These are phyloP conservation scores for Lentinus polychrous DNA, from an alignment of 1,284 basidiomycete genomes.

Conservation along the genomic window DNA sequence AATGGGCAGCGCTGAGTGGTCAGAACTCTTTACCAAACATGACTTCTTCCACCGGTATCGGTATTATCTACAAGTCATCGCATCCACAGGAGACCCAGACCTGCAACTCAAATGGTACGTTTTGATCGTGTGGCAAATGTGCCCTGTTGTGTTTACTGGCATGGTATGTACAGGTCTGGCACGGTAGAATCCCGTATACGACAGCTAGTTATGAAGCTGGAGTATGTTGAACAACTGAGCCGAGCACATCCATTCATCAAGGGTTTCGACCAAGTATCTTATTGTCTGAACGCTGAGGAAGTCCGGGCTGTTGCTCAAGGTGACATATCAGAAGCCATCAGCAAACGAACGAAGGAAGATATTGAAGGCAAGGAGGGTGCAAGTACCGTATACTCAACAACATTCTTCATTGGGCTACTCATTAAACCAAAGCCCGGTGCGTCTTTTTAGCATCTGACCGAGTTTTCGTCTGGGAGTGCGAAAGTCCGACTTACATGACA, in stretches of 20 bases:
- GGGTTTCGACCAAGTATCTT: conserved; percentile 84
- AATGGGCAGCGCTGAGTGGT: conserved; percentile 81
- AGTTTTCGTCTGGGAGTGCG: conserved; percentile 16
- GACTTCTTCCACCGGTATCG: conserved; percentile 98
- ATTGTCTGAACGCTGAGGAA: conserved; percentile 84
- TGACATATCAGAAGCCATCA: conserved; percentile 68
- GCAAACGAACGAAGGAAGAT: conserved; percentile 75
- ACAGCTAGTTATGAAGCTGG: conserved; percentile 95
- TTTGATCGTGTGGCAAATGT: conserved; percentile 5
- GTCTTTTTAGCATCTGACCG: conserved; percentile 22
- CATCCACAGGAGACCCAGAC: conserved; percentile 79
- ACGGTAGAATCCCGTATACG: conserved; percentile 95
- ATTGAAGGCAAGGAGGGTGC: conserved; percentile 72
- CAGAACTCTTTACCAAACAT: conserved; percentile 87
- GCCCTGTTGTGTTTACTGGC: neutral
- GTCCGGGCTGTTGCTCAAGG: conserved; percentile 87
- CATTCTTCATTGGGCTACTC: conserved; percentile 93
- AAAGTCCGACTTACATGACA: conserved; percentile 7
- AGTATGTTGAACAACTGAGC: conserved; percentile 87
- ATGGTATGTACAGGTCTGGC: conserved; percentile 19
- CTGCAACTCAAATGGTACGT: conserved; percentile 91
- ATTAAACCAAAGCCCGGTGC: conserved; percentile 89
- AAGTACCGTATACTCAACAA: conserved; percentile 84
- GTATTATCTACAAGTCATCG: conserved; percentile 98
- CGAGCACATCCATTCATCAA: conserved; percentile 95